A percentile compares a stretch with the other conserved stretches of the same genome.
Conservation (phyloP, 1,284 basidiomycete species). For the Phellinidium pouzarii region DNA sequence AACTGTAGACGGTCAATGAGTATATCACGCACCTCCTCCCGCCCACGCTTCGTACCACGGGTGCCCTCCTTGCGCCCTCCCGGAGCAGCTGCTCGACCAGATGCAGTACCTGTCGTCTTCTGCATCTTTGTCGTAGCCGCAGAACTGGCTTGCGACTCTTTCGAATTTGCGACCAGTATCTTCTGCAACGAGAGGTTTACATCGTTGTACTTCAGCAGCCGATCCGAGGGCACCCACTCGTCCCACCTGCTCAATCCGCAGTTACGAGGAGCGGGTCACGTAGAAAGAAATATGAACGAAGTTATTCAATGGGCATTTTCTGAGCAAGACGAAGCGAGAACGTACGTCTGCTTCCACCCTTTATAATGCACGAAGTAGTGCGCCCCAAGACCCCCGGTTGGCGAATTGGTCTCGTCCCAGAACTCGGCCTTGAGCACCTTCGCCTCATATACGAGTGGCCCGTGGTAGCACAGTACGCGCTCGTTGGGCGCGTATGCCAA, state of each 20-base stretch:
- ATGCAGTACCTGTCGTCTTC: slow-evolving; percentile 29
- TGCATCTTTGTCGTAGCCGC: slow-evolving; percentile 31
- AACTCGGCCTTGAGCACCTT: slow-evolving; percentile 83
- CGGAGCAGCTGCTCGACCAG: slow-evolving; percentile 34
- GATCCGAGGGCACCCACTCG: slow-evolving; percentile 87
- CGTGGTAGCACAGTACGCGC: slow-evolving; percentile 89
- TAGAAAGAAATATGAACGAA: background rate
- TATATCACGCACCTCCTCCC: slow-evolving; percentile 47
- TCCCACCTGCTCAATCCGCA: slow-evolving; percentile 68
- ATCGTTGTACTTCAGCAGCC: slow-evolving; percentile 86
- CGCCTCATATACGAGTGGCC: slow-evolving; percentile 91
- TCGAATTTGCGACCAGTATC: slow-evolving; percentile 36
- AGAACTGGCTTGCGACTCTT: slow-evolving; percentile 30
- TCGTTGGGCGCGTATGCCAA: slow-evolving; percentile 50
- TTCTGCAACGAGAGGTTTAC: slow-evolving; percentile 80
- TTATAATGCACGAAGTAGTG: slow-evolving; percentile 98
- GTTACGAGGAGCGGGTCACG: slow-evolving; percentile 2
- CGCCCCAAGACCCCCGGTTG: slow-evolving; percentile 61
- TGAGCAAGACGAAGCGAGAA: slow-evolving; percentile 4
- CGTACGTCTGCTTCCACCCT: slow-evolving; percentile 97
- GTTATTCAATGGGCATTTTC: background rate
- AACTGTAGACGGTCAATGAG: background rate
- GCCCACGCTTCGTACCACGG: slow-evolving; percentile 52
- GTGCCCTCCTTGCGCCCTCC: slow-evolving; percentile 46
- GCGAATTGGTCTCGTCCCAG: slow-evolving; percentile 66